These are phyloP conservation scores for Amanita pallidorosea DNA, from an alignment of 768 basidiomycete genomes.

Conservation along the genomic window DNA sequence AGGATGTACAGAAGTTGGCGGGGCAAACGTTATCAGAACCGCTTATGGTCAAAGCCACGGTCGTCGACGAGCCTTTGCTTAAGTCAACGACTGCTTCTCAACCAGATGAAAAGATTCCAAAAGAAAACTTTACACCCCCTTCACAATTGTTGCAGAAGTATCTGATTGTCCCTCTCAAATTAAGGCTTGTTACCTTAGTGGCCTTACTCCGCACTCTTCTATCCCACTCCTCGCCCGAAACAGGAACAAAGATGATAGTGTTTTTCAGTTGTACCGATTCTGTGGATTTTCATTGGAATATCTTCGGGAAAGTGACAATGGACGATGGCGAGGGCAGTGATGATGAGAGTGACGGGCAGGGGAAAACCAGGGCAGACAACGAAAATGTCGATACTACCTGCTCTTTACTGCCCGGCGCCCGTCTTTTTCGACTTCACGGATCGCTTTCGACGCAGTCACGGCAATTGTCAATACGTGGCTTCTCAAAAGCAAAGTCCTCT, in stretches of 20 bases:
- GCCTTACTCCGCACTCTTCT: slow-evolving; percentile 79
- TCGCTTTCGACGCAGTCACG: slow-evolving; percentile 78
- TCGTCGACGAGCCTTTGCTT: slow-evolving; percentile 22
- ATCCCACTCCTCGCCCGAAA: slow-evolving; percentile 40
- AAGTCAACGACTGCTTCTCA: not conserved
- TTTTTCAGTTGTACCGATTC: slow-evolving; percentile 97
- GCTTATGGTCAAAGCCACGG: slow-evolving; percentile 70
- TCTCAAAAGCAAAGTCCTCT: slow-evolving; percentile 51
- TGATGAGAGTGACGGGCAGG: slow-evolving; percentile 13
- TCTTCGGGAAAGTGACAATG: slow-evolving; percentile 70
- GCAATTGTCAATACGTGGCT: slow-evolving; percentile 72
- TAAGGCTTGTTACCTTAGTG: slow-evolving; percentile 86
- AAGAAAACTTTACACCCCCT: slow-evolving; percentile 80
- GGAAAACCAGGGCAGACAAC: slow-evolving; percentile 13
- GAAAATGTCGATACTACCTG: slow-evolving; percentile 53
- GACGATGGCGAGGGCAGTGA: slow-evolving; percentile 22
- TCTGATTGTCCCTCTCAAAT: slow-evolving; percentile 80
- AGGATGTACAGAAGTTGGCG: slow-evolving; percentile 90
- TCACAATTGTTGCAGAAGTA: slow-evolving; percentile 91
- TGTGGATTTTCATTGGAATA: slow-evolving; percentile 92
- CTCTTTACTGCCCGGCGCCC: slow-evolving; percentile 69
- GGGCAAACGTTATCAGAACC: slow-evolving; percentile 73
- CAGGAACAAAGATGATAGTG: slow-evolving; percentile 74
- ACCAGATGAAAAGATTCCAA: slow-evolving; percentile 10
- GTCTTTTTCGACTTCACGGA: slow-evolving; percentile 86